phyloP scores from a whole-genome alignment of 1,139 yeast genomes.

The Saccharomyces hybrid region DNA sequence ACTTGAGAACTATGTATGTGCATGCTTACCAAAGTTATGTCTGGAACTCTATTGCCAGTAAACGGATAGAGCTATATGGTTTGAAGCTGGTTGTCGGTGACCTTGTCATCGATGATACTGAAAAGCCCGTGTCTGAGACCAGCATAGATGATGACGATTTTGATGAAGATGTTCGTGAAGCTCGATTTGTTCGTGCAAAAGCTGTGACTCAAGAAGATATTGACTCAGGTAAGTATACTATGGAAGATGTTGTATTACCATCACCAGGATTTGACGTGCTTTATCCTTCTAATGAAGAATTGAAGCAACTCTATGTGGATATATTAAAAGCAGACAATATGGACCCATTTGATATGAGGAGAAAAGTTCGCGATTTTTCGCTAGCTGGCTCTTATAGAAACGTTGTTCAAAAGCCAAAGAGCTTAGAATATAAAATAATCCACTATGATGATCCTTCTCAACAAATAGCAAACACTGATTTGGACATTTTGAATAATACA shows the following conservation, averaged over 20 bases:
- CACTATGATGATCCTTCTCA: constrained; percentile 56
- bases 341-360: constrained; percentile 76
- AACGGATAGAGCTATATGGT: constrained; percentile 67
- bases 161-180: constrained; percentile 57
- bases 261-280: constrained; percentile 87
- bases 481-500: constrained; percentile 52
- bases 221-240: constrained; percentile 49
- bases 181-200: constrained; percentile 52
- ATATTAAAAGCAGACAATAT: constrained; percentile 75
- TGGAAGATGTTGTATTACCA: constrained; percentile 83
- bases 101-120: constrained; percentile 46
- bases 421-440: constrained; percentile 56
- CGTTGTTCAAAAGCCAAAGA: constrained; percentile 59
- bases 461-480: constrained; percentile 74
- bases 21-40: constrained; percentile 95
- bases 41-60: constrained; percentile 85
- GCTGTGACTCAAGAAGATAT: constrained; percentile 69
- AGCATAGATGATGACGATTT: constrained; percentile 41
- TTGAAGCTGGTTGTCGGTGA: constrained; percentile 72
- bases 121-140: constrained; percentile 14
- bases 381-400: constrained; percentile 84
- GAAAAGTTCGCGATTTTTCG: constrained; percentile 82
- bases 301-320: constrained; percentile 57
- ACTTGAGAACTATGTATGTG: constrained; percentile 86
- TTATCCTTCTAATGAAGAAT: constrained; percentile 64